These are phyloP conservation scores for Phoenix dactylifera DNA, from an alignment of 176 grass and related monocot genomes.

Conservation along the genomic window DNA sequence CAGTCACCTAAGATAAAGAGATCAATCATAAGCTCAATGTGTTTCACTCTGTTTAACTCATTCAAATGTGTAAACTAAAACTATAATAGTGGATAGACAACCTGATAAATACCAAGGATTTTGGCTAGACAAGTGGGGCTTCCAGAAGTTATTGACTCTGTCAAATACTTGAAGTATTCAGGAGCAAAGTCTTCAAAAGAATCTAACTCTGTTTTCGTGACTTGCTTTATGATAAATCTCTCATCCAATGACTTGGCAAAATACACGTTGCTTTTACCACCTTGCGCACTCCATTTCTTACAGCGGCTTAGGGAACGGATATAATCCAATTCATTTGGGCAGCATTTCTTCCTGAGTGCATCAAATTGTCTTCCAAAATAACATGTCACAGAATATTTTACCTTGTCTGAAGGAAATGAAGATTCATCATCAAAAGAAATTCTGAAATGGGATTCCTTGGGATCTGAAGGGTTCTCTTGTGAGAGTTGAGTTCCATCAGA, in stretches of 20 bases:
- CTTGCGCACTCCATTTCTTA: conserved; percentile 78
- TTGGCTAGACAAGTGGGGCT: conserved; percentile 76
- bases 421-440: conserved; percentile 60
- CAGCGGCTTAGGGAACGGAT: conserved; percentile 72
- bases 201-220: conserved; percentile 86
- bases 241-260: conserved; percentile 92
- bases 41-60: too few species aligned
- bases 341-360: conserved; percentile 64
- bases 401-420: conserved; percentile 50
- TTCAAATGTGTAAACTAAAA: too few species aligned
- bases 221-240: conserved; percentile 85
- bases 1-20: conserved; percentile 47
- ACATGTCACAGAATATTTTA: conserved; percentile 77
- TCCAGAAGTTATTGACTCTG: conserved; percentile 44
- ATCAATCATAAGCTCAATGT: background rate
- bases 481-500: conserved; percentile 30
- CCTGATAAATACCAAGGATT: conserved; percentile 94
- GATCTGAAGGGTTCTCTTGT: conserved; percentile 35
- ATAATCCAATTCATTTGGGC: conserved; percentile 58
- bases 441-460: conserved; percentile 53
- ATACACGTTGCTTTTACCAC: conserved; percentile 98
- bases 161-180: conserved; percentile 72
- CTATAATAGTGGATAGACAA: conserved; percentile 19
- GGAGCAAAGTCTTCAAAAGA: conserved; percentile 87
- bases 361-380: conserved; percentile 84